Evolutionary conservation across 1,284 basidiomycete genomes (phyloP).

Genomic region (Quambalaria eucalypti): DNA sequence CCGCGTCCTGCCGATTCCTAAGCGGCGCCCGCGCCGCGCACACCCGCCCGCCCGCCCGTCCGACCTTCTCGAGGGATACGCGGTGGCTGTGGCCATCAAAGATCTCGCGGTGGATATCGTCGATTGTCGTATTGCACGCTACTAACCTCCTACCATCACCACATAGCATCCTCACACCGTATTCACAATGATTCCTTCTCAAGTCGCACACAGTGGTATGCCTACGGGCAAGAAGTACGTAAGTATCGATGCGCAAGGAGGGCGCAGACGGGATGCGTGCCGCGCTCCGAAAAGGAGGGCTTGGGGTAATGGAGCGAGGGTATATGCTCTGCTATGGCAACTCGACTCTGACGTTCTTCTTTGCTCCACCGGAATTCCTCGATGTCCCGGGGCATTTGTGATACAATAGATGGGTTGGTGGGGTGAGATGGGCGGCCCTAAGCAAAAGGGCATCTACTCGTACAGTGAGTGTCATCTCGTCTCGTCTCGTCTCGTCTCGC

Average conservation of each 20-base stretch:
- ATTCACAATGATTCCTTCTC: slow-evolving; percentile 3
- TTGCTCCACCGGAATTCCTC: neutral
- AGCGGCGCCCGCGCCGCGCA: too few relatives aligned
- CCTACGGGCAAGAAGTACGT: slow-evolving; percentile 41
- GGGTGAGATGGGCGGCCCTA: slow-evolving; percentile 44
- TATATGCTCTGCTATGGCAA: neutral
- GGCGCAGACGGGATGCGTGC: neutral
- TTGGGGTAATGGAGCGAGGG: too few relatives aligned
- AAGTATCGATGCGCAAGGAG: slow-evolving; percentile 9
- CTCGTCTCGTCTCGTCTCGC: neutral
- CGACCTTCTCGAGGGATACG: too few relatives aligned
- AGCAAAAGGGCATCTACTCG: slow-evolving; percentile 37
- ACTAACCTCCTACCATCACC: neutral
- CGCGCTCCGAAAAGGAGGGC: too few relatives aligned
- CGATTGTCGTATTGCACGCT: too few relatives aligned
- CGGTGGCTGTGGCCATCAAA: too few relatives aligned
- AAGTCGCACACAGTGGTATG: slow-evolving; percentile 23
- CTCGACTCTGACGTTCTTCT: neutral
- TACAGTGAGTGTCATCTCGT: slow-evolving; percentile 20
- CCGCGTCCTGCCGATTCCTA: too few relatives aligned
- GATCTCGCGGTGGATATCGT: too few relatives aligned
- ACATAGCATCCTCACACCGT: neutral
- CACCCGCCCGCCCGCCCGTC: too few relatives aligned
- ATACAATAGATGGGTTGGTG: slow-evolving; percentile 48
- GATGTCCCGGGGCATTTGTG: too few relatives aligned